Base-by-base conservation (phyloP, 2,329 filamentous ascomycete genomes). In the Macrophomina phaseolina region DNA sequence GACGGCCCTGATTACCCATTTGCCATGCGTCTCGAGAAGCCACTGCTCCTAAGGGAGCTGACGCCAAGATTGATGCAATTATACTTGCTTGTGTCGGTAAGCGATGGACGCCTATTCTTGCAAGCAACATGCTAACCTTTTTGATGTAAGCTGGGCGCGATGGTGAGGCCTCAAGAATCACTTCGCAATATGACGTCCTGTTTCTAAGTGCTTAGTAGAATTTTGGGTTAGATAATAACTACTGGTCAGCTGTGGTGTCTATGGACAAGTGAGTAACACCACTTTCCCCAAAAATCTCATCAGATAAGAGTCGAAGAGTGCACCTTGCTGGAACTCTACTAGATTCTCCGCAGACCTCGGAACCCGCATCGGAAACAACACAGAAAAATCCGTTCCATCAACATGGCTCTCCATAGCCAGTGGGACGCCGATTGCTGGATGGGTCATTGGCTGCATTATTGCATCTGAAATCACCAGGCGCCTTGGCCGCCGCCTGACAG, bases 61-160 rank as follows among this genome's bases (percentile, higher is more conserved):
- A 61, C 56, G 23, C 56, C 56, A 7, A 46, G 56, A 38, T 36
- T 61, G 56, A 32, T 61, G 56, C 56, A 61, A 34, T 40, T 61
- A 18, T 61, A 61, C 56, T 48, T 61, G 40, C 56, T 61, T 61
- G 56, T 61, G 1, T 61, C 56, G 23, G 56, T 61, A 46, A 34
- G 56, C 46, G 2, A 8, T 12, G 16, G 16, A 8, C 23, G n/a
- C n/a, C n/a, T 16, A 14, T 2, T 5, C 34, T 34, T 32, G 28
- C 12, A 6, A 4, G 3, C 23, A 11, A 16, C n/a, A 61, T 34
- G 28, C 40, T 61, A 23, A 48, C 30, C 14, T 34, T 11, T 14
- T 14, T 6, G 4, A 32, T 23, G 23, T 23, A 8, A 61, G 56
- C 30, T 61, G 56, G 56, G 56, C 9, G 56, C 56, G 9, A 61